phyloP scores from a whole-genome alignment of 768 basidiomycete genomes.

The Boletus sensibilis region DNA sequence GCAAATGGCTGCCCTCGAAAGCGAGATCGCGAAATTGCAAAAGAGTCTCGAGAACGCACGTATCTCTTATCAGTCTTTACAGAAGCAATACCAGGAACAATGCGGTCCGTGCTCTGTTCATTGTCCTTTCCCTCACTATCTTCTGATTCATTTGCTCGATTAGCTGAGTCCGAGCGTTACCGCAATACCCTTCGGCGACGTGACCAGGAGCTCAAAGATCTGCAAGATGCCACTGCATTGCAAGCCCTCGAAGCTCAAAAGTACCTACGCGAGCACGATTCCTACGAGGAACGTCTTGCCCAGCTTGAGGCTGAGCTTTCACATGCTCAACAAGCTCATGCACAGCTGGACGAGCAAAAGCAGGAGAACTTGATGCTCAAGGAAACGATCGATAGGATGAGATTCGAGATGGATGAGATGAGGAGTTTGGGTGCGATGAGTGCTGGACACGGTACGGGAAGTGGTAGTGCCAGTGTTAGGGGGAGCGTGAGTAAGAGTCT shows the following conservation, averaged over 20 bases:
- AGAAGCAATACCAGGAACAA: conserved; percentile 89
- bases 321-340: conserved; percentile 68
- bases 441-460: conserved; percentile 37
- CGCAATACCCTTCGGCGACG: conserved; percentile 71
- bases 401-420: conserved; percentile 93
- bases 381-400: conserved; percentile 94
- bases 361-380: conserved; percentile 91
- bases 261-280: conserved; percentile 63
- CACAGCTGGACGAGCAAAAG: conserved; percentile 86
- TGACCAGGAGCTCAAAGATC: conserved; percentile 67
- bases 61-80: conserved; percentile 69
- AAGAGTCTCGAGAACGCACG: conserved; percentile 74
- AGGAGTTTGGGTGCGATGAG: conserved; percentile 46
- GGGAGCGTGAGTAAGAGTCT: conserved; percentile 70
- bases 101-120: conserved; percentile 51
- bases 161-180: conserved; percentile 77
- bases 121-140: not conserved
- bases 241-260: conserved; percentile 68
- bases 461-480: conserved; percentile 47
- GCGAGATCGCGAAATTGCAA: conserved; percentile 74
- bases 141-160: not conserved
- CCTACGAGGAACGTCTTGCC: conserved; percentile 68
- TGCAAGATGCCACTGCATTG: conserved; percentile 57
- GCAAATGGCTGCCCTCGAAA: conserved; percentile 71
- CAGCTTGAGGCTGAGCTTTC: conserved; percentile 71